Percentiles rank a stretch among this genome's conserved stretches.
phyloP scores from a whole-genome alignment of 2,329 filamentous ascomycete genomes.

The Trichophyton benhamiae region DNA sequence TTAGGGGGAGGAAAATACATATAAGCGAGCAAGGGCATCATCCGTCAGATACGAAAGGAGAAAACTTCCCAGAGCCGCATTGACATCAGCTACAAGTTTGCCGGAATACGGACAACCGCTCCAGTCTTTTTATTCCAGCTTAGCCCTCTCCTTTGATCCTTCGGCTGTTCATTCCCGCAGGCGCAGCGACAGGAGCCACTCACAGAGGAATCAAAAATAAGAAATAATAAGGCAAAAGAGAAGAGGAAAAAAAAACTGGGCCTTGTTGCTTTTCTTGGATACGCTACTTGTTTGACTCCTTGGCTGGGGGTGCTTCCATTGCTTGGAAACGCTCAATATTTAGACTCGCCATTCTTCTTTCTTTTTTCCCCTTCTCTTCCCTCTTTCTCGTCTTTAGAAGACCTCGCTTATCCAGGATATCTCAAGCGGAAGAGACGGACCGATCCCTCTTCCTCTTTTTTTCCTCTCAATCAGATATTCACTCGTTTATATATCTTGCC shows the following conservation, averaged over 20 bases:
- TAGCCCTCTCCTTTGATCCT: background rate
- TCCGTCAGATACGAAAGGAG: background rate
- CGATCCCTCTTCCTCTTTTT: background rate
- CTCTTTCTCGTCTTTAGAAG: background rate
- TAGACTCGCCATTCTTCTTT: background rate
- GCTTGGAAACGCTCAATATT: background rate
- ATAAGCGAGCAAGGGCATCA: background rate
- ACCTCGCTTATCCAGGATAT: background rate
- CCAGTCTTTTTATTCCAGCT: background rate
- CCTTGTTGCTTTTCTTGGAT: slow-evolving; percentile 4
- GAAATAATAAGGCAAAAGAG: background rate
- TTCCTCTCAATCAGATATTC: background rate
- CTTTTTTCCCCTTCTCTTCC: background rate
- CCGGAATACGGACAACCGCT: background rate
- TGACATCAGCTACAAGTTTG: background rate
- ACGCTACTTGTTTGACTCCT: background rate
- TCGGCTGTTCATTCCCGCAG: background rate
- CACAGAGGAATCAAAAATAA: background rate
- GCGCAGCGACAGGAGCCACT: background rate
- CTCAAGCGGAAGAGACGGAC: background rate
- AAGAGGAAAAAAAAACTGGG: background rate
- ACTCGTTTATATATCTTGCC: background rate
- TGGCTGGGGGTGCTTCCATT: background rate
- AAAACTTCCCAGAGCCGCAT: background rate
- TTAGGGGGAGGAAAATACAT: background rate